These are phyloP conservation scores for Entoloma clypeatum DNA, from an alignment of 1,284 basidiomycete species.

Conservation along the genomic window DNA sequence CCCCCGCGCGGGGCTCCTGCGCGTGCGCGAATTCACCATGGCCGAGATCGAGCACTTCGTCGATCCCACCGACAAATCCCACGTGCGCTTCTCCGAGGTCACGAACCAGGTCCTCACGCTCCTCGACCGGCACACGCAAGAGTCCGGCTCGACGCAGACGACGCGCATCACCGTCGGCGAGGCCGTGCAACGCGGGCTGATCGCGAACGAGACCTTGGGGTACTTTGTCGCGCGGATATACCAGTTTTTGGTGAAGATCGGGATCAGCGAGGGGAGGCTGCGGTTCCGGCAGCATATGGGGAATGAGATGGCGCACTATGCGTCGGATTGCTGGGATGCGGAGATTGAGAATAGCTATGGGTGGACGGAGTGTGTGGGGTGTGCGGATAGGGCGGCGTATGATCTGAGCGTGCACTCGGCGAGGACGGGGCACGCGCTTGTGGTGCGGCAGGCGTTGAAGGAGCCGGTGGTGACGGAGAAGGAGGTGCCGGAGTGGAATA, in stretches of 20 bases:
- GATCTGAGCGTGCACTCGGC: slow-evolving; percentile 68
- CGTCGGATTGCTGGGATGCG: slow-evolving; percentile 98
- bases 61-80: slow-evolving; percentile 90
- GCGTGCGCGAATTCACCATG: slow-evolving; percentile 99
- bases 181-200: slow-evolving; percentile 81
- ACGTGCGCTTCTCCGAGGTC: slow-evolving; percentile 82
- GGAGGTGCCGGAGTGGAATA: slow-evolving; percentile 78
- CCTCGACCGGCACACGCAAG: slow-evolving; percentile 83
- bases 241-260: slow-evolving; percentile 89
- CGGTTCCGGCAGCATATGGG: slow-evolving; percentile 97
- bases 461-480: slow-evolving; percentile 68
- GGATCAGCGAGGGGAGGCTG: slow-evolving; percentile 82
- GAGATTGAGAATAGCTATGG: slow-evolving; percentile 95
- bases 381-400: slow-evolving; percentile 97
- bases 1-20: slow-evolving; percentile 91
- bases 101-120: slow-evolving; percentile 74
- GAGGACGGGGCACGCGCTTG: slow-evolving; percentile 68
- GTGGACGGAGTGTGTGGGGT: slow-evolving; percentile 99
- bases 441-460: slow-evolving; percentile 83
- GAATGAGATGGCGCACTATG: slow-evolving; percentile 98
- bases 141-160: slow-evolving; percentile 68
- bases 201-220: slow-evolving; percentile 96
- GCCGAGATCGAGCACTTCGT: slow-evolving; percentile 99
- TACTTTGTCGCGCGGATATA: slow-evolving; percentile 96
- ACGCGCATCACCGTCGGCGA: slow-evolving; percentile 79